Evolutionary conservation across 768 basidiomycete genomes (phyloP), one percentile per base, ranked within the genome.

Genomic region (Suillus hirtellus): DNA sequence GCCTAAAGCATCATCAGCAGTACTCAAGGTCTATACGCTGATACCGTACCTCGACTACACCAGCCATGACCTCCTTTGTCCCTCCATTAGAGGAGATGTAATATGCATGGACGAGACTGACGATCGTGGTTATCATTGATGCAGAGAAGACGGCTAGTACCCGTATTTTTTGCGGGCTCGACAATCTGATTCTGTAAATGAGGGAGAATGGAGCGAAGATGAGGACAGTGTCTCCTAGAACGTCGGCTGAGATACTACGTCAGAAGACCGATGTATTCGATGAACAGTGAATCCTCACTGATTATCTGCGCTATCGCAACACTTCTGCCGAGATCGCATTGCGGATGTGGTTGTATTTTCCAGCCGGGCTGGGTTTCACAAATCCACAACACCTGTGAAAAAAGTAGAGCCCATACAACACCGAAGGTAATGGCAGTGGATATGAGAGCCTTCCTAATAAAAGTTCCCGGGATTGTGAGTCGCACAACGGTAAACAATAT

Each of bases 141-240:
- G 86, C 79, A 11, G 84, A 85, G 71, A 86, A 86, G 60, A 86
- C 82, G 0, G 69, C 61, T 6, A 72, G 59, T 60, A 84, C 67
- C 63, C 81, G 75, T 49, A 82, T 71, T 27, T 78, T 76, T 27
- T 73, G 68, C 38, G 78, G 77, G 1, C 74, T 70, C 3, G 81
- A 78, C 2, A 84, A 68, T 24, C 72, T 74, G 31, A 86, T 74
- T 24, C 75, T 72, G 64, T 75, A 72, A 43, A 87, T 77, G 3
- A 86, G 71, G 21, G 77, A 73, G 1, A 84, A 62, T 0, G 86
- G 86, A 1, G 82, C 72, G 4, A 73, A 52, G 38, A 86, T 76
- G 52, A 86, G 78, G 24, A 82, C 71, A n/a, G 74, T 21, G 65
- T 85, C 85, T 0, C 83, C 77, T 19, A 83, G 4, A 12, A 79